A percentile compares a stretch with the other conserved stretches of the same genome.
phyloP scores from a whole-genome alignment of 2,329 filamentous ascomycete species.

The Talaromyces pinophilus region DNA sequence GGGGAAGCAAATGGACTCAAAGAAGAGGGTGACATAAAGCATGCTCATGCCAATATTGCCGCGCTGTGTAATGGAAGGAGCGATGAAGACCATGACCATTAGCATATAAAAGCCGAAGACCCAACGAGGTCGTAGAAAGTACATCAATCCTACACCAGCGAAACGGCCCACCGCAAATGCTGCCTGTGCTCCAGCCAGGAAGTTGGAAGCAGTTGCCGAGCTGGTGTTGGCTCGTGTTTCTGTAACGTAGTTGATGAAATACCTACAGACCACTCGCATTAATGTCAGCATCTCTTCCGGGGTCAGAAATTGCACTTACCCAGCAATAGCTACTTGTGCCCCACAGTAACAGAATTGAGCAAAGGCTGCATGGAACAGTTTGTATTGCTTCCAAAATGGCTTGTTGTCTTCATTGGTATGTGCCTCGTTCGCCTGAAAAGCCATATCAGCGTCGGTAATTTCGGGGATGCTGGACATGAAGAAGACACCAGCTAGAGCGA shows the following conservation, averaged over 20 bases:
- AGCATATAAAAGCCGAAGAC: conserved; percentile 70
- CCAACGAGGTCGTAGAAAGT: conserved; percentile 65
- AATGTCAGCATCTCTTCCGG: neutral
- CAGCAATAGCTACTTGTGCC: conserved; percentile 60
- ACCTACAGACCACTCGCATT: neutral
- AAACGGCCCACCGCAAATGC: conserved; percentile 74
- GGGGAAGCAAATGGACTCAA: conserved; percentile 61
- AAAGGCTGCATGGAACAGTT: conserved; percentile 72
- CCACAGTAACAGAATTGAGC: conserved; percentile 82
- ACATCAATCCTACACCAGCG: conserved; percentile 66
- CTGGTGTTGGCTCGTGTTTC: conserved; percentile 59
- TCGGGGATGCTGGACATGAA: conserved; percentile 69
- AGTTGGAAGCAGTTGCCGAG: conserved; percentile 63
- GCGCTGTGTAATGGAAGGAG: conserved; percentile 51
- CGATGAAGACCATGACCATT: conserved; percentile 61
- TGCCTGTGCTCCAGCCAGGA: conserved; percentile 72
- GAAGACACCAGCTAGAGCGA: conserved; percentile 65
- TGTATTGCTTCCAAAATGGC: conserved; percentile 70
- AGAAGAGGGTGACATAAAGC: conserved; percentile 28
- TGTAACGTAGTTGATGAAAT: conserved; percentile 71
- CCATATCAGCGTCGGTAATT: conserved; percentile 71
- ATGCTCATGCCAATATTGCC: conserved; percentile 44
- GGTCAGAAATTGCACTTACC: neutral
- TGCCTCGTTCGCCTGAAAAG: conserved; percentile 59
- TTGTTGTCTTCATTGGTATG: conserved; percentile 58